These are phyloP conservation scores for Elaeis guineensis DNA, from an alignment of 176 grass and related monocot genomes.

Conservation along the genomic window DNA sequence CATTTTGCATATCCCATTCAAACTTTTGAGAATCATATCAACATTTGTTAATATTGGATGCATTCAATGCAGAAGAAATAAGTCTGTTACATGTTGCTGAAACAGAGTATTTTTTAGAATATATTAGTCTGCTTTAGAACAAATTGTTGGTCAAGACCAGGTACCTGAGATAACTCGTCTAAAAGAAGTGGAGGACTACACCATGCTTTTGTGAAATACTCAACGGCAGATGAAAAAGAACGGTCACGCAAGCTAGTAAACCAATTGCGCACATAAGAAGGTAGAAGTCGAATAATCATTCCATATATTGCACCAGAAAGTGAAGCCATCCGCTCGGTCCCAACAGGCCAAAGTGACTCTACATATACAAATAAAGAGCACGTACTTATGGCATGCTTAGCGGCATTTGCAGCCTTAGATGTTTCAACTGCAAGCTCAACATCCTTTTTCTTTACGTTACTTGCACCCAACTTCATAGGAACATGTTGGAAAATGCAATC, in stretches of 20 bases:
- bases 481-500: slow-evolving; percentile 94
- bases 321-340: slow-evolving; percentile 56
- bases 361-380: slow-evolving; percentile 55
- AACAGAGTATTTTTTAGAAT: too few relatives aligned
- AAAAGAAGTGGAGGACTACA: slow-evolving; percentile 82
- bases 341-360: slow-evolving; percentile 69
- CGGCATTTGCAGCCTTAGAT: slow-evolving; percentile 65
- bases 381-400: slow-evolving; percentile 45
- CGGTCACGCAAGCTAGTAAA: slow-evolving; percentile 72
- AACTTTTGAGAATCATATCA: too few relatives aligned
- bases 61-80: too few relatives aligned
- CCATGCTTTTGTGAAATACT: slow-evolving; percentile 85
- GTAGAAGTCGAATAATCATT: slow-evolving; percentile 82
- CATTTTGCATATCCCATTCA: too few relatives aligned
- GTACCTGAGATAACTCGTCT: slow-evolving; percentile 88
- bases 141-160: background rate
- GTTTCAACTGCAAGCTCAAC: slow-evolving; percentile 52
- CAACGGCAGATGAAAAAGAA: slow-evolving; percentile 39
- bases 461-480: slow-evolving; percentile 38
- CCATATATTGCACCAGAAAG: slow-evolving; percentile 76
- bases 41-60: too few relatives aligned
- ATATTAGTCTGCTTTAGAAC: background rate
- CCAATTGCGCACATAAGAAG: slow-evolving; percentile 85
- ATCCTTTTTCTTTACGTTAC: slow-evolving; percentile 69
- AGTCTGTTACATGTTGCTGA: too few relatives aligned